Evolutionary conservation across 805 yeast species (phyloP).

Genomic region (Lipomyces oligophaga): DNA sequence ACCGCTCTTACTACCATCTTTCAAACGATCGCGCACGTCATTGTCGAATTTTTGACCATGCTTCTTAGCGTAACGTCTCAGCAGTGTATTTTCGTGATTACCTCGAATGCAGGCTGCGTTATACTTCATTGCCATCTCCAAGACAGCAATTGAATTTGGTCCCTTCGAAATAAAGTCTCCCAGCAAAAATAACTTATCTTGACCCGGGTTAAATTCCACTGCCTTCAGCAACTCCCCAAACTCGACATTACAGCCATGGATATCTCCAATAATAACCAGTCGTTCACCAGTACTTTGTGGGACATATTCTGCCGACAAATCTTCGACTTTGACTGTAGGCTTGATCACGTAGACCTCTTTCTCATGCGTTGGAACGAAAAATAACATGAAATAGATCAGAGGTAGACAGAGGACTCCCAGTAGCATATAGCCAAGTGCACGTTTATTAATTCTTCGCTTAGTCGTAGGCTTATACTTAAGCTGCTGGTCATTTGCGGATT

Average conservation of each 20-base stretch:
- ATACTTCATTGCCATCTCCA: constrained; percentile 59
- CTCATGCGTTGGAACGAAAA: constrained; percentile 13
- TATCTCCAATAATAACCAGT: constrained; percentile 74
- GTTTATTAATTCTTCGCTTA: neutral
- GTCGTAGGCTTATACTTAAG: neutral
- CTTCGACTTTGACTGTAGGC: constrained; percentile 25
- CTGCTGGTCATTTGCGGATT: no score
- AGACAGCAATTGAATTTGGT: constrained; percentile 62
- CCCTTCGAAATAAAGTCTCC: constrained; percentile 91
- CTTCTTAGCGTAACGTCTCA: constrained; percentile 59
- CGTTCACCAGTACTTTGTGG: constrained; percentile 35
- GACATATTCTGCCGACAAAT: constrained; percentile 12
- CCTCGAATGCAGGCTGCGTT: constrained; percentile 76
- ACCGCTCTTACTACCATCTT: constrained; percentile 25
- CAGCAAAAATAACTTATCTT: constrained; percentile 61
- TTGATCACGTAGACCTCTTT: constrained; percentile 9
- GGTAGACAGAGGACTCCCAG: constrained; percentile 5
- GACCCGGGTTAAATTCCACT: constrained; percentile 44
- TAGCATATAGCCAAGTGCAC: neutral
- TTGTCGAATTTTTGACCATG: constrained; percentile 44
- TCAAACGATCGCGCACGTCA: constrained; percentile 27
- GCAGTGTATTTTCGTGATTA: constrained; percentile 75
- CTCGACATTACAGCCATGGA: constrained; percentile 72
- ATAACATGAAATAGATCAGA: constrained; percentile 11
- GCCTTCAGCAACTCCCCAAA: constrained; percentile 52